Percentiles rank a stretch among this genome's conserved stretches.
phyloP scores from a whole-genome alignment of 306 rosid species.

The Vicia faba region DNA sequence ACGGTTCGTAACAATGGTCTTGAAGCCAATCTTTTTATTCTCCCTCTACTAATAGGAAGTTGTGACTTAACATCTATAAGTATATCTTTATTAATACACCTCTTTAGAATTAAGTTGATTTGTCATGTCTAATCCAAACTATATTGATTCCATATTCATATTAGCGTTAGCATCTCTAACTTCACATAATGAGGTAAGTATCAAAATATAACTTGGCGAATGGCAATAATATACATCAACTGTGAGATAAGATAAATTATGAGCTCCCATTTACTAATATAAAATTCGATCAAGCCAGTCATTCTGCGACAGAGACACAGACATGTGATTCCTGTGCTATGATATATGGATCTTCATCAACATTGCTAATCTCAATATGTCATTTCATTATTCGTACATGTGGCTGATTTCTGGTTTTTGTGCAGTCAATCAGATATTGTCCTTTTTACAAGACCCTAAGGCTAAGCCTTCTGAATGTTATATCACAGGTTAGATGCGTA shows the following conservation, averaged over 20 bases:
- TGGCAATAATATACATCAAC: background rate
- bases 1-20: slow-evolving; percentile 49
- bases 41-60: too few relatives aligned
- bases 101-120: too few relatives aligned
- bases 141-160: background rate
- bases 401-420: slow-evolving; percentile 35
- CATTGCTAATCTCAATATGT: slow-evolving; percentile 27
- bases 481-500: slow-evolving; percentile 38
- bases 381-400: slow-evolving; percentile 22
- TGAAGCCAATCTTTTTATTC: too few relatives aligned
- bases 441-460: slow-evolving; percentile 63
- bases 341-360: slow-evolving; percentile 2
- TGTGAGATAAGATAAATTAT: slow-evolving; percentile 9
- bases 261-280: background rate
- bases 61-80: too few relatives aligned
- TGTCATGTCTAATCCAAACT: background rate
- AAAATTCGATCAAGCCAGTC: slow-evolving; percentile 27
- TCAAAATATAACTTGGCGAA: slow-evolving; percentile 1
- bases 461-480: slow-evolving; percentile 37
- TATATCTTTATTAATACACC: too few relatives aligned
- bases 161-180: background rate
- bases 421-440: slow-evolving; percentile 81
- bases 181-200: slow-evolving; percentile 6
- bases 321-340: slow-evolving; percentile 23
- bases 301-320: slow-evolving; percentile 8